A percentile compares a stretch with the other conserved stretches of the same genome.
Conservation (phyloP, 2,329 filamentous ascomycete species). For the Colletotrichum acutatum region DNA sequence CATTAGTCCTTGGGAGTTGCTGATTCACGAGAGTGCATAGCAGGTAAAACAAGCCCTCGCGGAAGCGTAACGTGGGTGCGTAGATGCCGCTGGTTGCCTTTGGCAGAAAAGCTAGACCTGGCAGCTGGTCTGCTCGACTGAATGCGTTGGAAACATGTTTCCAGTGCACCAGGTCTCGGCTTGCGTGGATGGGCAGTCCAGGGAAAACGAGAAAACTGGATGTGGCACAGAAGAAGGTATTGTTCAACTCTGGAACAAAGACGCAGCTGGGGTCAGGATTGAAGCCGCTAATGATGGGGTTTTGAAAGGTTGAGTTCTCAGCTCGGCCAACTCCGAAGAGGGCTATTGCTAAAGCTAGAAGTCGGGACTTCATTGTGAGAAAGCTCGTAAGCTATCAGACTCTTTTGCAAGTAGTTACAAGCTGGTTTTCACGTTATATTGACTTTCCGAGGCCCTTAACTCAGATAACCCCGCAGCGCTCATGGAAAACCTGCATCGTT, state of each 20-base stretch:
- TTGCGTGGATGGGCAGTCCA: constrained; percentile 63
- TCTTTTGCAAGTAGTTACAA: background rate
- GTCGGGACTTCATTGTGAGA: background rate
- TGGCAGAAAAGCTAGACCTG: constrained; percentile 44
- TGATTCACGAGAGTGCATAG: constrained; percentile 47
- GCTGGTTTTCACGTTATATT: background rate
- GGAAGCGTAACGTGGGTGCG: constrained; percentile 58
- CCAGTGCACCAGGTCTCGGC: constrained; percentile 62
- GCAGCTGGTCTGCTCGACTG: constrained; percentile 54
- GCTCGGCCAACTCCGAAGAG: background rate
- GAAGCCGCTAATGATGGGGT: constrained; percentile 61
- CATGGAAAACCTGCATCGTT: background rate
- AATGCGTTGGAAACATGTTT: constrained; percentile 54
- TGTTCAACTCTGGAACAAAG: constrained; percentile 49
- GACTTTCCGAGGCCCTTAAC: no score
- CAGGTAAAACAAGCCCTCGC: constrained; percentile 55
- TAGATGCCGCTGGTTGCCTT: constrained; percentile 54
- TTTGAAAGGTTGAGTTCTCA: constrained; percentile 44
- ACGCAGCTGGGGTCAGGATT: constrained; percentile 60
- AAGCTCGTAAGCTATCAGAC: no score
- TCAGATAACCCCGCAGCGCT: background rate
- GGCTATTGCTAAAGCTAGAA: background rate
- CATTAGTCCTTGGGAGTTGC: constrained; percentile 16
- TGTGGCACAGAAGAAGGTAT: constrained; percentile 62
- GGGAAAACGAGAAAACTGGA: constrained; percentile 65